Percentiles rank a stretch among this genome's conserved stretches.
phyloP scores from a whole-genome alignment of 2,329 filamentous ascomycete genomes.

The Paraphaeosphaeria minitans region DNA sequence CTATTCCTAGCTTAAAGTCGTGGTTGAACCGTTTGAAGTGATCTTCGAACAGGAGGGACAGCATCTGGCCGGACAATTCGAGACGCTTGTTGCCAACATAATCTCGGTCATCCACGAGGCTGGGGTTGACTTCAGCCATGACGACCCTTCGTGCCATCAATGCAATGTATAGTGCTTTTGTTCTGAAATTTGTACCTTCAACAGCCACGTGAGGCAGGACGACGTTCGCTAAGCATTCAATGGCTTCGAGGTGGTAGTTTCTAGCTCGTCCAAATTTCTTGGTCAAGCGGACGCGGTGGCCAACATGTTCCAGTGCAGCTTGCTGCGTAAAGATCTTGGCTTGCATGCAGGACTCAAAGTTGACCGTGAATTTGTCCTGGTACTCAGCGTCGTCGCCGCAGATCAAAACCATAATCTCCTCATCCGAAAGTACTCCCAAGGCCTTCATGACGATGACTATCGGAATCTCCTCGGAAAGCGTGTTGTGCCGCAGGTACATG shows the following conservation, averaged over 20 bases:
- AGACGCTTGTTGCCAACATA: conserved; percentile 98
- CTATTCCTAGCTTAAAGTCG: conserved; percentile 89
- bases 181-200: conserved; percentile 87
- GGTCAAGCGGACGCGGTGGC: conserved; percentile 77
- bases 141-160: conserved; percentile 97
- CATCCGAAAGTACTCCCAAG: conserved; percentile 89
- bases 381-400: conserved; percentile 86
- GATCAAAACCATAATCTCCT: conserved; percentile 90
- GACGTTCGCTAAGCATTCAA: conserved; percentile 90
- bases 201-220: conserved; percentile 95
- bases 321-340: conserved; percentile 90
- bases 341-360: conserved; percentile 87
- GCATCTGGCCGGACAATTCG: conserved; percentile 90
- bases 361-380: conserved; percentile 93
- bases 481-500: conserved; percentile 89
- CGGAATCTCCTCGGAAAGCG: conserved; percentile 89
- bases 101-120: conserved; percentile 91
- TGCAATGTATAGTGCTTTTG: conserved; percentile 95
- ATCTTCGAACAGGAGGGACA: conserved; percentile 95
- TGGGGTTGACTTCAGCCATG: conserved; percentile 89
- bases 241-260: conserved; percentile 86
- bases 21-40: conserved; percentile 94
- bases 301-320: conserved; percentile 92
- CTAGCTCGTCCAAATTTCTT: conserved; percentile 64
- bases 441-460: conserved; percentile 93